phyloP scores from a whole-genome alignment of 441 rosid genomes.

The Euphorbia neoarborescens region DNA sequence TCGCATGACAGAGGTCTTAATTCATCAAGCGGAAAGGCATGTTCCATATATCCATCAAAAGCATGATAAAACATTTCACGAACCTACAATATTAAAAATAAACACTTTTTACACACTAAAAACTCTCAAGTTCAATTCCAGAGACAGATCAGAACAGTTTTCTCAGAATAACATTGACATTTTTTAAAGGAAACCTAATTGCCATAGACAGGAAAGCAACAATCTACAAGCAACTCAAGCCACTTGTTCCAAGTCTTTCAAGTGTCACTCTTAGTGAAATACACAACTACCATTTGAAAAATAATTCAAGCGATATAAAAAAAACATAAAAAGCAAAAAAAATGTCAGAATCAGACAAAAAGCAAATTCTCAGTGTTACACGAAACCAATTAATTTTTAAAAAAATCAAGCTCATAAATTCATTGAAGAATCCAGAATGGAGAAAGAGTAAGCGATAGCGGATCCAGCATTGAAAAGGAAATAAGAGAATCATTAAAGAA shows the following conservation, averaged over 20 bases:
- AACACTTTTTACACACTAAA: neutral
- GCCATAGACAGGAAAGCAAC: neutral
- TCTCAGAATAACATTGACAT: neutral
- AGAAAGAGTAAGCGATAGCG: neutral
- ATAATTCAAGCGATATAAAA: neutral
- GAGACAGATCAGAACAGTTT: neutral
- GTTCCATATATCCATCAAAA: slow-evolving; percentile 87
- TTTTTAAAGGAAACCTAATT: neutral
- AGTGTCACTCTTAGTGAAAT: too few species aligned
- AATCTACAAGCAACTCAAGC: neutral
- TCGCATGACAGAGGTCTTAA: slow-evolving; percentile 72
- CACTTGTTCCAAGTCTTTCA: neutral
- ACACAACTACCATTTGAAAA: neutral
- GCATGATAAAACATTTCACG: slow-evolving; percentile 97
- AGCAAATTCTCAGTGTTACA: neutral
- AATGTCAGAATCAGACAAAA: neutral
- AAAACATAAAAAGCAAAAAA: neutral
- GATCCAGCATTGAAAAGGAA: slow-evolving; percentile 5
- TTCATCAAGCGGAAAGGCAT: slow-evolving; percentile 95
- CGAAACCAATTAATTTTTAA: neutral
- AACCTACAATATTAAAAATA: slow-evolving; percentile 42
- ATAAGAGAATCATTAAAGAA: neutral
- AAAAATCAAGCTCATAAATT: neutral
- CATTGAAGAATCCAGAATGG: neutral
- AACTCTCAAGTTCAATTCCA: neutral